Evolutionary conservation across 1,139 yeast species (phyloP).

Genomic region (Scheffersomyces stambukii): DNA sequence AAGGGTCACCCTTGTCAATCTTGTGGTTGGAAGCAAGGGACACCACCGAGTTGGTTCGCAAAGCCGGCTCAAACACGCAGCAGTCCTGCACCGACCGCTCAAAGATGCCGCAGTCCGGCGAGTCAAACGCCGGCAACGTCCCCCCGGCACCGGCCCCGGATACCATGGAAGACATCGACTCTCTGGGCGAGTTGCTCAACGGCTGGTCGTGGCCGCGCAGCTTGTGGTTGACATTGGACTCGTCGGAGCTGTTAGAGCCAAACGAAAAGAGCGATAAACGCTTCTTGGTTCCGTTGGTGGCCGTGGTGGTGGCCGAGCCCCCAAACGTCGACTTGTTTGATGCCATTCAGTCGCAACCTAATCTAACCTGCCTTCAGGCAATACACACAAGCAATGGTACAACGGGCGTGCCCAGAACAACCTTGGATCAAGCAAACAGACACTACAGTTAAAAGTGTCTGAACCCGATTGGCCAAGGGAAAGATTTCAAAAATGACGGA

Average conservation of each 20-base stretch:
- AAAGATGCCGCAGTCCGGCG: conserved; percentile 33
- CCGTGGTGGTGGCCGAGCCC: no score
- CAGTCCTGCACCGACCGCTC: conserved; percentile 61
- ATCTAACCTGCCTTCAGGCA: no score
- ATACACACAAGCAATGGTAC: no score
- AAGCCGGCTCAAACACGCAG: conserved; percentile 9
- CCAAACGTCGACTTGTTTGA: no score
- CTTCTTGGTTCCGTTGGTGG: conserved; percentile 8
- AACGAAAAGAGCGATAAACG: conserved; percentile 18
- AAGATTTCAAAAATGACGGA: no score
- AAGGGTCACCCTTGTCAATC: conserved; percentile 12
- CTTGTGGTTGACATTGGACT: conserved; percentile 3
- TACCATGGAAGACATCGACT: conserved; percentile 4
- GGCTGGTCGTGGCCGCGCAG: conserved; percentile 1
- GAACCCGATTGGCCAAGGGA: no score
- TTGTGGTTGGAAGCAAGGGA: conserved; percentile 12
- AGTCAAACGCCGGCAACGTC: conserved; percentile 6
- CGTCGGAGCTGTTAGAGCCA: conserved; percentile 10
- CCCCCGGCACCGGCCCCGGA: conserved; percentile 2
- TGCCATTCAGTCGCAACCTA: no score
- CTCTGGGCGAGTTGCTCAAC: conserved; percentile 3
- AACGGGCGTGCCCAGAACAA: no score
- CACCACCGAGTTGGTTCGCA: conserved; percentile 8
- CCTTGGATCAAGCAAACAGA: no score
- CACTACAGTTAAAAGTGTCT: no score